phyloP scores from a whole-genome alignment of 2,329 filamentous ascomycete genomes.

The Madurella fahalii region DNA sequence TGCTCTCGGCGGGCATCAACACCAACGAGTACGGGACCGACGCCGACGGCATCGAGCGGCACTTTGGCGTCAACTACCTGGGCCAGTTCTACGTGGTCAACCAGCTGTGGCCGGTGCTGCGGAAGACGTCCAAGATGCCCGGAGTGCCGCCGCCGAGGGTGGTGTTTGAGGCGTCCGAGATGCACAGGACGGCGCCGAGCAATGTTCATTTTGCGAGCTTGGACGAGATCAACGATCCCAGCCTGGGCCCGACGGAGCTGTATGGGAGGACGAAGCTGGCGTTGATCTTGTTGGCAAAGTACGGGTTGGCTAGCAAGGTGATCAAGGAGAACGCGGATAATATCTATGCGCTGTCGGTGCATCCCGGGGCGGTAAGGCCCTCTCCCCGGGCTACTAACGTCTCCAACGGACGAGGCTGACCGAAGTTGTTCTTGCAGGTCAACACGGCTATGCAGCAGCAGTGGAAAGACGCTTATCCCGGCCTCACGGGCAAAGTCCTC shows the following conservation, averaged over 20 bases:
- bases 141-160: conserved; percentile 36
- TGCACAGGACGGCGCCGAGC: conserved; percentile 37
- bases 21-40: conserved; percentile 36
- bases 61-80: conserved; percentile 44
- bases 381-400: neutral
- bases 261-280: conserved; percentile 42
- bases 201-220: conserved; percentile 36
- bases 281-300: conserved; percentile 41
- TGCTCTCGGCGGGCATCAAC: conserved; percentile 42
- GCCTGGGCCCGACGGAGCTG: conserved; percentile 32
- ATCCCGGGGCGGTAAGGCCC: conserved; percentile 36
- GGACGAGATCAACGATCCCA: conserved; percentile 40
- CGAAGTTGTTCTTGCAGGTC: conserved; percentile 29
- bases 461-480: conserved; percentile 44
- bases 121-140: conserved; percentile 37
- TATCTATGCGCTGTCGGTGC: conserved; percentile 39
- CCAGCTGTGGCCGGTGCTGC: conserved; percentile 39
- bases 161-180: conserved; percentile 39
- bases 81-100: conserved; percentile 43
- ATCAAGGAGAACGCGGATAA: conserved; percentile 40
- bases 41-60: conserved; percentile 39
- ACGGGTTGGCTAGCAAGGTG: conserved; percentile 37
- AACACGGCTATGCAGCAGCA: conserved; percentile 43
- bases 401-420: neutral
- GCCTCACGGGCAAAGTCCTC: conserved; percentile 37